A percentile compares a stretch with the other conserved stretches of the same genome.
Conservation (phyloP, 2,329 filamentous ascomycete species). For the Ceratocystis cubensis region DNA sequence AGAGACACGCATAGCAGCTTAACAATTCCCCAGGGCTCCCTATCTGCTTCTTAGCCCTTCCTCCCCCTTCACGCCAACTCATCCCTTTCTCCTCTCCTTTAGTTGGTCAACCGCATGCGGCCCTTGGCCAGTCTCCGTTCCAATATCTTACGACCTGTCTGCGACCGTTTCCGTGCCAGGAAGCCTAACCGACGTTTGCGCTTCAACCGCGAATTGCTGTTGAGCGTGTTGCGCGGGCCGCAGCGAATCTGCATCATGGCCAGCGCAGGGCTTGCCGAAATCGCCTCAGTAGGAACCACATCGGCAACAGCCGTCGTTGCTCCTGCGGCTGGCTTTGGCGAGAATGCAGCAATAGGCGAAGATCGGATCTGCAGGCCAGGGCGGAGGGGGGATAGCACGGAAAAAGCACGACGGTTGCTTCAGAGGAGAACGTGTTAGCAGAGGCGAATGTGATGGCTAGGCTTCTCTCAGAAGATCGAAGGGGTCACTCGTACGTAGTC, state of each 20-base stretch:
- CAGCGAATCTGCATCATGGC: constrained; percentile 41
- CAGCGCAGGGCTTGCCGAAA: constrained; percentile 43
- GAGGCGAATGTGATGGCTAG: neutral
- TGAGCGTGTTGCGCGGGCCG: constrained; percentile 47
- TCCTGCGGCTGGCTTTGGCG: constrained; percentile 10
- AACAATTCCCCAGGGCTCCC: neutral
- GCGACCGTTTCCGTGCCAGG: constrained; percentile 38
- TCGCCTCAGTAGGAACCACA: constrained; percentile 34
- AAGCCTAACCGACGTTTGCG: constrained; percentile 50
- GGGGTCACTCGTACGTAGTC: constrained; percentile 13
- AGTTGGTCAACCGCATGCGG: constrained; percentile 26
- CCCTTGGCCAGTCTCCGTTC: constrained; percentile 42
- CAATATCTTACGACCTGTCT: constrained; percentile 42
- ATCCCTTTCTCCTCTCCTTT: neutral
- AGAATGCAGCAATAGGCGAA: constrained; percentile 16
- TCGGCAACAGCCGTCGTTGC: constrained; percentile 28
- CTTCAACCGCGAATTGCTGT: constrained; percentile 40
- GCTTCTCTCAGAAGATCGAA: neutral
- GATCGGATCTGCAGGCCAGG: constrained; percentile 16
- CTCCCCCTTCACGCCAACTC: no score
- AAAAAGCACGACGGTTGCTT: constrained; percentile 15
- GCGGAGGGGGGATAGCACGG: constrained; percentile 16
- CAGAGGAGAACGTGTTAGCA: neutral
- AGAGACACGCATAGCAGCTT: neutral
- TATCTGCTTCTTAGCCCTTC: no score